These are phyloP conservation scores for Angomonas deanei DNA, from an alignment of 208 protist genomes.

Conservation along the genomic window DNA sequence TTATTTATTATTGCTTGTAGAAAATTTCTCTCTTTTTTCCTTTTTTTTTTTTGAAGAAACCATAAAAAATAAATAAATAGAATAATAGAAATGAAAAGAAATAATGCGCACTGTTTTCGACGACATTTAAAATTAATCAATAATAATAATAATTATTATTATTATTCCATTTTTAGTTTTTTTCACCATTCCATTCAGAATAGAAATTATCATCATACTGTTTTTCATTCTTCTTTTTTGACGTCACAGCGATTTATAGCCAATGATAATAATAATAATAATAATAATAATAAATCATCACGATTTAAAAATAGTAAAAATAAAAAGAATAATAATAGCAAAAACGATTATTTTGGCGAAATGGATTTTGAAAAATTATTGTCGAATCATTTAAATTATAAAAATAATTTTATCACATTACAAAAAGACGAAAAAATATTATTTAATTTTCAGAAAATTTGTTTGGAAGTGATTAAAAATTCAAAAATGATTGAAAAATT, in stretches of 20 bases:
- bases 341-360: background rate
- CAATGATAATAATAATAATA: background rate
- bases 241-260: background rate
- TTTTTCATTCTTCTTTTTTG: background rate
- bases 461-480: too few relatives aligned
- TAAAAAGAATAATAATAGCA: conserved; percentile 1
- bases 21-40: background rate
- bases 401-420: too few relatives aligned
- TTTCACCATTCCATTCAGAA: background rate
- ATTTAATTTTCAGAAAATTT: too few relatives aligned
- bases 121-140: background rate
- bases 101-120: background rate
- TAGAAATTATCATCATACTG: background rate
- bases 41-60: background rate
- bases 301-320: background rate
- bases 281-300: background rate
- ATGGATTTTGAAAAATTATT: background rate
- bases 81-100: conserved; percentile 8
- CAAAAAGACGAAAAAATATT: too few relatives aligned
- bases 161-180: background rate
- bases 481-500: too few relatives aligned
- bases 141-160: conserved; percentile 1
- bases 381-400: background rate
- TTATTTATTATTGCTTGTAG: background rate
- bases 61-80: background rate